These are phyloP conservation scores for Nicotiana tomentosiformis DNA, from an alignment of 257 asterid species.

Conservation along the genomic window DNA sequence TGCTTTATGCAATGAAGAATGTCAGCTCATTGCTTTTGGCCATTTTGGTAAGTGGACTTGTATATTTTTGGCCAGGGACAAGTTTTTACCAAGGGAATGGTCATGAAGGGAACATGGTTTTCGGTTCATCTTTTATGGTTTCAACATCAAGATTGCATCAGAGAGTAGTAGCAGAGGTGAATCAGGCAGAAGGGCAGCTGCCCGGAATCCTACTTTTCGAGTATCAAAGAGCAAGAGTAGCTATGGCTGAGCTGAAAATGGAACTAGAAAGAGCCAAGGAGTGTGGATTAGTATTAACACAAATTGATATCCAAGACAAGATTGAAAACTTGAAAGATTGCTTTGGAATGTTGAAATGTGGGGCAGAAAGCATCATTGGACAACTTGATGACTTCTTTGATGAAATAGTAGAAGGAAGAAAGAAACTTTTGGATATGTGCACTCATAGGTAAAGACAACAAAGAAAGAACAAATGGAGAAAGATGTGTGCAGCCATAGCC, in stretches of 20 bases:
- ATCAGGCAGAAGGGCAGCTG: constrained; percentile 27
- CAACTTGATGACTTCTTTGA: constrained; percentile 88
- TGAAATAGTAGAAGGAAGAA: constrained; percentile 83
- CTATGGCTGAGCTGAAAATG: constrained; percentile 46
- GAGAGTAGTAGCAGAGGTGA: constrained; percentile 35
- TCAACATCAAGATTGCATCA: constrained; percentile 57
- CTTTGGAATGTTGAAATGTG: constrained; percentile 55
- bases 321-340: constrained; percentile 50
- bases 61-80: constrained; percentile 59
- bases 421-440: constrained; percentile 71
- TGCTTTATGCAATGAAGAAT: constrained; percentile 61
- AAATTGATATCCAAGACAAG: constrained; percentile 34
- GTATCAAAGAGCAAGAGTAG: constrained; percentile 35
- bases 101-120: constrained; percentile 29
- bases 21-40: constrained; percentile 57
- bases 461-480: background rate
- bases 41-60: constrained; percentile 60
- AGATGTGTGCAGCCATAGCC: constrained; percentile 7
- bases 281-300: constrained; percentile 17
- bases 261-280: constrained; percentile 35
- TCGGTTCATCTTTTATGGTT: constrained; percentile 33
- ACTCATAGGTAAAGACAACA: constrained; percentile 40
- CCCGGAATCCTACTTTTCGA: constrained; percentile 53
- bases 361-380: constrained; percentile 56
- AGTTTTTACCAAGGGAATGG: constrained; percentile 31